A percentile compares a stretch with the other conserved stretches of the same genome.
These are phyloP conservation scores for Pythium rhizo-oryzae DNA, from an alignment of 352 stramenopile genomes.

Conservation along the genomic window DNA sequence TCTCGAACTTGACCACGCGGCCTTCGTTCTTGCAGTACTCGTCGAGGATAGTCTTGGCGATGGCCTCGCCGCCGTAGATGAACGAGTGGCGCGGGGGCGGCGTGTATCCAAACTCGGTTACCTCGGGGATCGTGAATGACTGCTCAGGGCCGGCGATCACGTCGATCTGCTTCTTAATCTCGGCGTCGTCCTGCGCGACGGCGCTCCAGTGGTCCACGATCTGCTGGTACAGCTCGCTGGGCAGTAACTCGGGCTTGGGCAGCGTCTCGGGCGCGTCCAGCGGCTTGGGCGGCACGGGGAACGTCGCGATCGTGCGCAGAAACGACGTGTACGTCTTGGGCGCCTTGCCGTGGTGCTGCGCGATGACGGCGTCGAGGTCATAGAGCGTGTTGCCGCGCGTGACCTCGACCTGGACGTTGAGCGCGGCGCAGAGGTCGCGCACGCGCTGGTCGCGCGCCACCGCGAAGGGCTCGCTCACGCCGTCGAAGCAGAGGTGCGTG, in stretches of 20 bases:
- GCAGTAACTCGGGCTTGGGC: slow-evolving; percentile 38
- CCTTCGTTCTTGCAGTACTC: slow-evolving; percentile 79
- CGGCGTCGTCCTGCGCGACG: slow-evolving; percentile 30
- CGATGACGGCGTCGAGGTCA: slow-evolving; percentile 66
- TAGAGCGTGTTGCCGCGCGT: slow-evolving; percentile 74
- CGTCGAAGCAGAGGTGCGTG: slow-evolving; percentile 92
- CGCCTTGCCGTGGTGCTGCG: slow-evolving; percentile 49
- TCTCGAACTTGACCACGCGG: slow-evolving; percentile 95
- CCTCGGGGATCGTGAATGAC: slow-evolving; percentile 65
- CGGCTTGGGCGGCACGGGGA: slow-evolving; percentile 52
- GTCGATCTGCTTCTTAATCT: slow-evolving; percentile 37
- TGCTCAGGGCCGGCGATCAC: slow-evolving; percentile 58
- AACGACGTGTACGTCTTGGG: slow-evolving; percentile 85
- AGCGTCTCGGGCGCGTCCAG: slow-evolving; percentile 52
- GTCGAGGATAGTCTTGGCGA: slow-evolving; percentile 63
- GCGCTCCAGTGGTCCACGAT: slow-evolving; percentile 55
- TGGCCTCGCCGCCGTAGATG: slow-evolving; percentile 74
- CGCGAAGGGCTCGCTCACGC: slow-evolving; percentile 92
- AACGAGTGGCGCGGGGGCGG: slow-evolving; percentile 58
- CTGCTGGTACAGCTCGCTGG: slow-evolving; percentile 64
- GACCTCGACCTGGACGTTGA: slow-evolving; percentile 74
- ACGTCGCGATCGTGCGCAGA: slow-evolving; percentile 50
- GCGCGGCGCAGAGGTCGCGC: slow-evolving; percentile 40
- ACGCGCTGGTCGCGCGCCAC: slow-evolving; percentile 78
- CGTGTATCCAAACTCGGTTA: slow-evolving; percentile 69